A percentile compares a stretch with the other conserved stretches of the same genome.
Evolutionary conservation across 1,284 basidiomycete species (phyloP).

Genomic region (Sparassis latifolia): DNA sequence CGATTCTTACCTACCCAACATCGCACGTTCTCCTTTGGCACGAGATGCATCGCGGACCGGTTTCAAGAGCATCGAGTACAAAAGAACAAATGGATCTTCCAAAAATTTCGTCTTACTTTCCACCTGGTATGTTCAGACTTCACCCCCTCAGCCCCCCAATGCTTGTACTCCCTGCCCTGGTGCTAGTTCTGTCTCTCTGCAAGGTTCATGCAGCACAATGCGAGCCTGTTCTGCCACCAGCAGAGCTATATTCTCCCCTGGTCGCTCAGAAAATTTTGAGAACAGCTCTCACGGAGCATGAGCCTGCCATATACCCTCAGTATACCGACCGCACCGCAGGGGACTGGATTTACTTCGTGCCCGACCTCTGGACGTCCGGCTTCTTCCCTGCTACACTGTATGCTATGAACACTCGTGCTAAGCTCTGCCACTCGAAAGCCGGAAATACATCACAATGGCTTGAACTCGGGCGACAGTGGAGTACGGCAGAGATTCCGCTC

Average conservation of each 20-base stretch:
- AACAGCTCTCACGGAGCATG: slow-evolving; percentile 37
- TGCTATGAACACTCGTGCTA: slow-evolving; percentile 44
- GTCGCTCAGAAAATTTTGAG: slow-evolving; percentile 48
- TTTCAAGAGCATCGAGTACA: no score
- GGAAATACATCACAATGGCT: slow-evolving; percentile 37
- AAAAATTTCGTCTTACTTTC: no score
- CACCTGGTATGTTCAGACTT: no score
- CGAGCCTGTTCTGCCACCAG: slow-evolving; percentile 5
- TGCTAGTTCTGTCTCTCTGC: no score
- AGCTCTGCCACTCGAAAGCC: slow-evolving; percentile 37
- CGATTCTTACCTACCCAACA: no score
- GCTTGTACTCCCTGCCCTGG: no score
- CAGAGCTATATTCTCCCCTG: slow-evolving; percentile 50
- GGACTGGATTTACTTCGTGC: slow-evolving; percentile 43
- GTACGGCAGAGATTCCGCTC: slow-evolving; percentile 42
- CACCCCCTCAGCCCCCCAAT: no score
- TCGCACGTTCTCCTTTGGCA: no score
- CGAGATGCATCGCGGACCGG: no score
- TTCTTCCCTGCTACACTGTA: slow-evolving; percentile 63
- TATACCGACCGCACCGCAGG: slow-evolving; percentile 43
- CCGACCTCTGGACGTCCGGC: slow-evolving; percentile 61
- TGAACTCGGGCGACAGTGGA: slow-evolving; percentile 40
- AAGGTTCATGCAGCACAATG: no score
- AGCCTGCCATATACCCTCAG: slow-evolving; percentile 48
- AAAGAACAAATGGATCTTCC: no score